Evolutionary conservation across 164 flowering plant genomes (phyloP).

Genomic region (Piper betle): DNA sequence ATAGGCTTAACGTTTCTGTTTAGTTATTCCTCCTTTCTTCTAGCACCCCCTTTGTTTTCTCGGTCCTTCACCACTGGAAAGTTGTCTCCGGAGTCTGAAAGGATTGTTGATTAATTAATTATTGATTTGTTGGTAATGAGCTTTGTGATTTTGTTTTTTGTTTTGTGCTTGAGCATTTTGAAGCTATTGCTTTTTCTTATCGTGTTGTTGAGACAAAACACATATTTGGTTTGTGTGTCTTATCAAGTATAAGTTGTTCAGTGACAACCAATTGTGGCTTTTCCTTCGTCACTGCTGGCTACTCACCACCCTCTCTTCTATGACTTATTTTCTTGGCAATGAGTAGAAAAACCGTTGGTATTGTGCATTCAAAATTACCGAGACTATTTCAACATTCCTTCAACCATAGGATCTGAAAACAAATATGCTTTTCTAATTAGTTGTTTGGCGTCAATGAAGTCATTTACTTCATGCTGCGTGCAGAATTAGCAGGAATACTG

Average conservation of each 20-base stretch:
- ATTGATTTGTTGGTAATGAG: not conserved
- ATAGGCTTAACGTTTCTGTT: not conserved
- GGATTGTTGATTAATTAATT: not conserved
- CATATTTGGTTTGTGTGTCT: not conserved
- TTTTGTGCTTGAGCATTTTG: too few species aligned
- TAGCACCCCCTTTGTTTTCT: not conserved
- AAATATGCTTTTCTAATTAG: not conserved
- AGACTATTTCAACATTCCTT: not conserved
- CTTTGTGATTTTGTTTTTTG: not conserved
- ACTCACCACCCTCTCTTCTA: not conserved
- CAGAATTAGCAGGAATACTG: constrained; percentile 33
- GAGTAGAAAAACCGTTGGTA: not conserved
- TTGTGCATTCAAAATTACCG: not conserved
- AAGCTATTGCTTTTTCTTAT: not conserved
- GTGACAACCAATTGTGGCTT: too few species aligned
- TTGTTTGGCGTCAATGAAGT: not conserved
- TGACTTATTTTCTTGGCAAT: not conserved
- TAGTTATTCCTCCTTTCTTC: not conserved
- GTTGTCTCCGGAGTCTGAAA: not conserved
- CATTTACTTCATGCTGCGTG: not conserved
- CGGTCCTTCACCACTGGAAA: not conserved
- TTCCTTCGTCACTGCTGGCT: too few species aligned
- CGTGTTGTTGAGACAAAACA: not conserved
- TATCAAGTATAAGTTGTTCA: not conserved
- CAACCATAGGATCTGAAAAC: not conserved